Percentiles rank a stretch among this genome's conserved stretches.
Evolutionary conservation across 495 filamentous ascomycete species (phyloP).

Genomic region (Penicillium fimorum): DNA sequence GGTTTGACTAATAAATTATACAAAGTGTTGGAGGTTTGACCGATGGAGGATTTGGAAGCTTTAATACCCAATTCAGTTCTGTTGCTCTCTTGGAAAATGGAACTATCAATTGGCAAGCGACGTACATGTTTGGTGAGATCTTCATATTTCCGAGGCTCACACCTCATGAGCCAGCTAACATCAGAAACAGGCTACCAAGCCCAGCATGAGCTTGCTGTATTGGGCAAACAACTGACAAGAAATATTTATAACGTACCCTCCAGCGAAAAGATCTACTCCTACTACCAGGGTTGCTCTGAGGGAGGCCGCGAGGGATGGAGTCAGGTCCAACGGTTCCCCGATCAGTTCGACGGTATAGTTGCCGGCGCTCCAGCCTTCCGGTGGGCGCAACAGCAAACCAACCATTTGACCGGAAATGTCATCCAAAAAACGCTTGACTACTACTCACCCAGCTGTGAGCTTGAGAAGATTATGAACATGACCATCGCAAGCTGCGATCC

Average conservation of each 20-base stretch:
- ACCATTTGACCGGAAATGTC: slow-evolving; percentile 42
- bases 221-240: slow-evolving; percentile 37
- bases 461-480: slow-evolving; percentile 42
- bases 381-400: slow-evolving; percentile 44
- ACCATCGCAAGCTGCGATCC: slow-evolving; percentile 48
- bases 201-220: slow-evolving; percentile 26
- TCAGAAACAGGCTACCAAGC: slow-evolving; percentile 31
- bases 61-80: slow-evolving; percentile 30
- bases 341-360: slow-evolving; percentile 47
- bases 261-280: slow-evolving; percentile 39
- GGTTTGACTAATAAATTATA: background rate
- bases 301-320: slow-evolving; percentile 52
- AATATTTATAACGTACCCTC: slow-evolving; percentile 30
- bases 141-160: too few relatives aligned
- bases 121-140: slow-evolving; percentile 40
- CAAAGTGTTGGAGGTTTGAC: slow-evolving; percentile 37
- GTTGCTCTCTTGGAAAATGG: slow-evolving; percentile 41
- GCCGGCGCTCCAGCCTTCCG: slow-evolving; percentile 51
- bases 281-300: slow-evolving; percentile 54
- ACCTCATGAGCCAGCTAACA: background rate
- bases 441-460: slow-evolving; percentile 45
- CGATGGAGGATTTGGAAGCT: slow-evolving; percentile 48
- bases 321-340: slow-evolving; percentile 48
- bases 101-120: slow-evolving; percentile 40
- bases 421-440: slow-evolving; percentile 39